phyloP scores from a whole-genome alignment of 1,284 basidiomycete genomes.

The Sanguinoderma infundibulare region DNA sequence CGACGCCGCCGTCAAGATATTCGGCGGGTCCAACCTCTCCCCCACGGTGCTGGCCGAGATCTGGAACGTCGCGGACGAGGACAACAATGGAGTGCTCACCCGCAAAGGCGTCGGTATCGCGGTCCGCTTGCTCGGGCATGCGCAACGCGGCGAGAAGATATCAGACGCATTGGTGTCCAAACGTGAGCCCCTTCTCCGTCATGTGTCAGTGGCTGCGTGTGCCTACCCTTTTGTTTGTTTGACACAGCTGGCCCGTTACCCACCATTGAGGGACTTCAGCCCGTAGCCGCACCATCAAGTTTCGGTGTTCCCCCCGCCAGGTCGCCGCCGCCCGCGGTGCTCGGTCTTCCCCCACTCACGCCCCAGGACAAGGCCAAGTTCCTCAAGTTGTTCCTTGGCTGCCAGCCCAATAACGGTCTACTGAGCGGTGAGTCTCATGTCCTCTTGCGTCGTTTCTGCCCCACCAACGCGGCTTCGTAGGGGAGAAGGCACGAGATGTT shows the following conservation, averaged over 20 bases:
- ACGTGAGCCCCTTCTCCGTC: constrained; percentile 52
- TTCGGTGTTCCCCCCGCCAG: constrained; percentile 62
- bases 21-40: constrained; percentile 78
- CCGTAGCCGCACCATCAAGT: constrained; percentile 47
- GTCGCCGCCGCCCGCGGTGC: constrained; percentile 53
- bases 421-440: constrained; percentile 58
- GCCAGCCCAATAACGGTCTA: constrained; percentile 77
- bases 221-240: constrained; percentile 15
- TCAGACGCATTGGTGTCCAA: constrained; percentile 63
- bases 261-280: constrained; percentile 75
- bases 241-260: constrained; percentile 84
- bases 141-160: constrained; percentile 85
- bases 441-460: not conserved
- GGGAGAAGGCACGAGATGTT: constrained; percentile 90
- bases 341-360: constrained; percentile 68
- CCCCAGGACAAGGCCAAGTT: constrained; percentile 86
- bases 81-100: constrained; percentile 91
- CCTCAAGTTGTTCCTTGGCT: constrained; percentile 74
- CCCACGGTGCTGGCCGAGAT: constrained; percentile 89
- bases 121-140: constrained; percentile 89
- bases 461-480: constrained; percentile 40
- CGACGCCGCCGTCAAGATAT: constrained; percentile 82
- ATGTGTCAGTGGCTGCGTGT: constrained; percentile 16
- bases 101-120: constrained; percentile 86
- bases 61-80: constrained; percentile 92